These are phyloP conservation scores for Ganoderma sp. DNA, from an alignment of 1,284 basidiomycete genomes.

Conservation along the genomic window DNA sequence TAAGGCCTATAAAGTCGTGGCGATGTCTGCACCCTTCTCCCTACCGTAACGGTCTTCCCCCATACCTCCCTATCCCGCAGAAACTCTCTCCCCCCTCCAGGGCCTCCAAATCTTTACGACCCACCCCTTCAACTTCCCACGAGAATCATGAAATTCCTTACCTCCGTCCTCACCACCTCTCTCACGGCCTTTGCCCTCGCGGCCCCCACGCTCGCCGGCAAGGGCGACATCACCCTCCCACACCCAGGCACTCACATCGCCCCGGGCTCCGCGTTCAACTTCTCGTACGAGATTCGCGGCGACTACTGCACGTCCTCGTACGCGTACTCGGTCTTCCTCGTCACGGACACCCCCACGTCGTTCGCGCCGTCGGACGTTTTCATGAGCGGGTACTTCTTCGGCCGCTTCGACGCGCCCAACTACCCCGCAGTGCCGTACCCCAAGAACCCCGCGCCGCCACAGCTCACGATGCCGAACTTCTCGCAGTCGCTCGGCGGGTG, in stretches of 20 bases:
- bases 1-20: constrained; percentile 7
- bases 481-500: constrained; percentile 49
- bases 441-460: constrained; percentile 47
- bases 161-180: constrained; percentile 20
- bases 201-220: constrained; percentile 15
- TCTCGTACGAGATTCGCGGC: constrained; percentile 47
- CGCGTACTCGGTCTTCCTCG: constrained; percentile 51
- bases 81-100: neutral
- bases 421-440: constrained; percentile 51
- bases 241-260: constrained; percentile 44
- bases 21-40: neutral
- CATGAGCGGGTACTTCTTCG: constrained; percentile 49
- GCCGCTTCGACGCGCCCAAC: constrained; percentile 48
- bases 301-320: constrained; percentile 53
- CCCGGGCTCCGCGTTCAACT: constrained; percentile 42
- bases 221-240: constrained; percentile 27
- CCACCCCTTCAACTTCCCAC: constrained; percentile 5
- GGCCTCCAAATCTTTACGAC: neutral
- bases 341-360: constrained; percentile 39
- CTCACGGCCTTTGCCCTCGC: constrained; percentile 21
- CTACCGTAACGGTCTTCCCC: constrained; percentile 4
- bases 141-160: constrained; percentile 29
- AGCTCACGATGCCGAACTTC: constrained; percentile 57
- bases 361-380: constrained; percentile 39
- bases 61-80: neutral